These are phyloP conservation scores for Stereum hirsutum DNA, from an alignment of 1,284 basidiomycete genomes.

Conservation along the genomic window DNA sequence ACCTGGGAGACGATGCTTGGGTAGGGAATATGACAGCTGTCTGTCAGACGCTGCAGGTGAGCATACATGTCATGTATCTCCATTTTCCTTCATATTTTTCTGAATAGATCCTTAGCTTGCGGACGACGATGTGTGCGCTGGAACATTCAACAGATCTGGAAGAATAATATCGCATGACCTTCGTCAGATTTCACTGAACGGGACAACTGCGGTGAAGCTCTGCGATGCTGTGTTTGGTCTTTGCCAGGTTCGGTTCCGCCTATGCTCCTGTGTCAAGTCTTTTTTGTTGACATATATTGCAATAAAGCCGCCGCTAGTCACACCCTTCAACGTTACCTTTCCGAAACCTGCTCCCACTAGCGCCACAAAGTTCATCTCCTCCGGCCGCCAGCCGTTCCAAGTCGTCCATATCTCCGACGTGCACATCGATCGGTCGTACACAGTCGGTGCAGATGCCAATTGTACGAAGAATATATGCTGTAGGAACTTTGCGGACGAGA, in stretches of 20 bases:
- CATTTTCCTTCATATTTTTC: neutral
- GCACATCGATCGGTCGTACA: slow-evolving; percentile 43
- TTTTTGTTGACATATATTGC: neutral
- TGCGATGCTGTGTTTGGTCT: slow-evolving; percentile 49
- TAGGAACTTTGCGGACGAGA: slow-evolving; percentile 34
- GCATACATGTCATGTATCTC: slow-evolving; percentile 2
- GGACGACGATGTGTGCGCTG: slow-evolving; percentile 44
- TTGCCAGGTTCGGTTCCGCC: slow-evolving; percentile 29
- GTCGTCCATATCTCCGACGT: slow-evolving; percentile 46
- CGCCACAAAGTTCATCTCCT: slow-evolving; percentile 25
- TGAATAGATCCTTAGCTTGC: slow-evolving; percentile 19
- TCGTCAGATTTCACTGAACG: slow-evolving; percentile 34
- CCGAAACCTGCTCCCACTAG: slow-evolving; percentile 28
- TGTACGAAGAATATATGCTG: slow-evolving; percentile 57
- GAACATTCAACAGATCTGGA: slow-evolving; percentile 32
- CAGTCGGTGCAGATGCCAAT: slow-evolving; percentile 41
- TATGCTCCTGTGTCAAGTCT: neutral
- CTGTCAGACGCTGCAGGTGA: slow-evolving; percentile 30
- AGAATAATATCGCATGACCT: slow-evolving; percentile 51
- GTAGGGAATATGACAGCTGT: slow-evolving; percentile 27
- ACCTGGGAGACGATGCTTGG: slow-evolving; percentile 32
- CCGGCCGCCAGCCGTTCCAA: slow-evolving; percentile 33
- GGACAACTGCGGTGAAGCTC: slow-evolving; percentile 42
- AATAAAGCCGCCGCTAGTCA: slow-evolving; percentile 23
- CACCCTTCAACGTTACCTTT: slow-evolving; percentile 32